Evolutionary conservation across 1,284 basidiomycete genomes (phyloP).

Genomic region (Psilocybe mexicana): DNA sequence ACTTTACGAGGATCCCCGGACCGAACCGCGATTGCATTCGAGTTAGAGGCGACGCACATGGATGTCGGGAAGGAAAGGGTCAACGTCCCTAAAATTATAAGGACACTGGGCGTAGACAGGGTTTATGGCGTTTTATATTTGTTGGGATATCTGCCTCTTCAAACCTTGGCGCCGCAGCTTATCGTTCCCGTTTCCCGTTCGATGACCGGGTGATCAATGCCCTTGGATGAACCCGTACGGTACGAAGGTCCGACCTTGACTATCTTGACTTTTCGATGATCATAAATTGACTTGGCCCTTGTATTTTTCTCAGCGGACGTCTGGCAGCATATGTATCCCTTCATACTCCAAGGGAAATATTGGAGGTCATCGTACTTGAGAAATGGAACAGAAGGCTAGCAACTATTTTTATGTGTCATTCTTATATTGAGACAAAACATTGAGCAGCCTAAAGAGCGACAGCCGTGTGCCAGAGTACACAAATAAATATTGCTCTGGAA

Average conservation of each 20-base stretch:
- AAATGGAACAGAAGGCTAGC: neutral
- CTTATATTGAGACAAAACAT: neutral
- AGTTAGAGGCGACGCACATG: neutral
- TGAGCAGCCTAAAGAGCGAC: neutral
- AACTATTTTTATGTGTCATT: neutral
- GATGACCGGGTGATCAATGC: neutral
- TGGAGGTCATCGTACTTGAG: neutral
- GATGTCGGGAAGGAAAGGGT: neutral
- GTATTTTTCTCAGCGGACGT: neutral
- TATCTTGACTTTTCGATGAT: neutral
- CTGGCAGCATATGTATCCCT: neutral
- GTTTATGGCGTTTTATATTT: neutral
- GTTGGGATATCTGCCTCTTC: neutral
- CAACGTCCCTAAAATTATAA: constrained; percentile 1
- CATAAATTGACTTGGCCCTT: neutral
- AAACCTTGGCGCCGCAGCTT: constrained; percentile 8
- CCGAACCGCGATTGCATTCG: neutral
- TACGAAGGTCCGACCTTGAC: neutral
- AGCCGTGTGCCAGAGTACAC: neutral
- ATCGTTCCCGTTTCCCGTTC: neutral
- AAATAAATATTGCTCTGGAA: neutral
- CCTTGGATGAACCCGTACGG: neutral
- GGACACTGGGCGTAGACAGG: neutral
- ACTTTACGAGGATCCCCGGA: neutral
- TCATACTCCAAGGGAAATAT: neutral